phyloP scores from a whole-genome alignment of 192 early-diverging fungal species.

The Entrophospora sp. region DNA sequence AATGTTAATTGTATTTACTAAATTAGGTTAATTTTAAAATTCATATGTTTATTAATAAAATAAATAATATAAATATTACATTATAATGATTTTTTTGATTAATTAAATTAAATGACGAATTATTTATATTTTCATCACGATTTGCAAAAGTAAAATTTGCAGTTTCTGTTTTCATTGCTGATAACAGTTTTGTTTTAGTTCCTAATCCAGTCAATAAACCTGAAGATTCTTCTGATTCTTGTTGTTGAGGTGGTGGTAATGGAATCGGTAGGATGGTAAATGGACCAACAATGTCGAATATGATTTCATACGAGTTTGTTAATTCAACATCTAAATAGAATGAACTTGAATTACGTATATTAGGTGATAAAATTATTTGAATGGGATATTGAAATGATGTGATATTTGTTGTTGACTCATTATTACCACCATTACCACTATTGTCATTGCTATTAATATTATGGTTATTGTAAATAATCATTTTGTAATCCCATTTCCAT shows the following conservation, averaged over 20 bases:
- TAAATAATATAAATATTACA: no score
- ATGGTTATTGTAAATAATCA: background rate
- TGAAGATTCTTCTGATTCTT: no score
- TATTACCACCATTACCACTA: background rate
- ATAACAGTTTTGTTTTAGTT: no score
- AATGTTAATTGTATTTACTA: no score
- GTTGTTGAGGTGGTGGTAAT: background rate
- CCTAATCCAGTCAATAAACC: no score
- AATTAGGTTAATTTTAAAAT: no score
- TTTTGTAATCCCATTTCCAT: constrained; percentile 3
- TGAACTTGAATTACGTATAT: constrained; percentile 6
- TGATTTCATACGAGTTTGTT: background rate
- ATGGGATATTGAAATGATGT: background rate
- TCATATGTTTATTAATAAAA: no score
- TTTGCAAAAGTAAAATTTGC: no score
- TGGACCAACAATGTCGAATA: constrained; percentile 1
- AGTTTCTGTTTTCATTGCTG: no score
- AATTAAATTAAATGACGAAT: no score
- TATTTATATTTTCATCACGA: no score
- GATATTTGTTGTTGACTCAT: background rate
- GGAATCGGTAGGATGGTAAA: constrained; percentile 7
- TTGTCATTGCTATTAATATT: background rate
- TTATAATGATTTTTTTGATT: no score
- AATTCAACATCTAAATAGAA: constrained; percentile 15
- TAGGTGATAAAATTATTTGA: constrained; percentile 3